Base-by-base conservation (phyloP, 495 filamentous ascomycete species). In the Aspergillus haitiensis region DNA sequence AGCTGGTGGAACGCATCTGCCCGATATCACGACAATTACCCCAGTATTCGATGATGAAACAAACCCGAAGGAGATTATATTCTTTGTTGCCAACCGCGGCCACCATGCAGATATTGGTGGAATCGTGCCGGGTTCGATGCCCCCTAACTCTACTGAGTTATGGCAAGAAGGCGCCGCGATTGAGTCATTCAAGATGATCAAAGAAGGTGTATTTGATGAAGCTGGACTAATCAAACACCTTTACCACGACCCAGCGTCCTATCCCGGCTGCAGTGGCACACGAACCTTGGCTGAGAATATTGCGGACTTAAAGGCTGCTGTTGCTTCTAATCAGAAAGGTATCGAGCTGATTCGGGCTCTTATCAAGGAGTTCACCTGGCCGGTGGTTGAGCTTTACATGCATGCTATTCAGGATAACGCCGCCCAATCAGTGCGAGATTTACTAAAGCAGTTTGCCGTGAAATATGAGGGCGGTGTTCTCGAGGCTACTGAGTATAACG, bases 321-420 rank as follows among this genome's bases (percentile, higher is more conserved):
- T 97, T 16, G 94, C 94, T 5, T 91, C 93, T 7, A 98, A 98
- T 69, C 88, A 96, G 67, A 96, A 96, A 67, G 94, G 94, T 18
- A 97, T 97, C 61, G 91, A 85, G 50, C 82, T 98, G 34, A 96
- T 98, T 58, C 82, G 81, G 39, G 76, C 80, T 0, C 76, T 98
- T 5, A 94, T 97, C 64, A 83, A 86, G 40, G 93, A 97, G 63
- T 97, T 96, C 61, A 88, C 90, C n/a, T 88, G 93, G 67, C 82
- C 88, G 1, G 89, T 91, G 0, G 94, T 97, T 1, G 85, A 92
- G 64, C 92, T 93, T 71, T 97, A 97, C 72, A 98, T 97, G 93
- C 71, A 82, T 12, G 86, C 84, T 48, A 98, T 98, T 67, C 93
- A 98, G 69, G 84, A 88, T 53, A 97, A 97, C 66, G 94, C 93